Evolutionary conservation across 75 land plant genomes (phyloP), one percentile per base, ranked within the genome.

Genomic region (Cunninghamia lanceolata): DNA sequence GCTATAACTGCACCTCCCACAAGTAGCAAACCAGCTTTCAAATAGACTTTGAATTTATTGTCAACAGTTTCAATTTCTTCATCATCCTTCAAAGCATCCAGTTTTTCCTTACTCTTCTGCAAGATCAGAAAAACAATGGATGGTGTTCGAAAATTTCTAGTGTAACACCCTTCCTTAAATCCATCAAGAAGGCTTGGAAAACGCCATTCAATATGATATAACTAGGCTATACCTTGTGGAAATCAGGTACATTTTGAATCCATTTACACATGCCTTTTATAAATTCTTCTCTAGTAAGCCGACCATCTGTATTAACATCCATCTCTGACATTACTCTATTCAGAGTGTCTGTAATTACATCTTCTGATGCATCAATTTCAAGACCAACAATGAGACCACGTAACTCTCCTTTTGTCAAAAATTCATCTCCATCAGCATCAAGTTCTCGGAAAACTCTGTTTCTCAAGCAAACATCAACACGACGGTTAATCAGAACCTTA

Each of bases 311-410:
- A 16, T 84, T 52, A 21, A 89, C 88, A 86, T 95, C 96, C 71
- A 95, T 93, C n/a, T 95, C 96, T 28, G 40, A 59, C 91, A 95
- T 84, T 82, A 93, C 75, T 85, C 85, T 91, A 16, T 82, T 45
- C 47, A 92, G 89, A 83, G 91, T 93, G 10, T 90, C 88, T 82
- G 86, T 88, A 30, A 87, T 59, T 54, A n/a, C n/a, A n/a, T n/a
- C n/a, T n/a, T n/a, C n/a, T n/a, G n/a, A n/a, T n/a, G n/a, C n/a
- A n/a, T n/a, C n/a, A n/a, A n/a, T n/a, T n/a, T n/a, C n/a, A n/a
- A n/a, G n/a, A n/a, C n/a, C n/a, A n/a, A n/a, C n/a, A n/a, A n/a
- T n/a, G n/a, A n/a, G n/a, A n/a, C n/a, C n/a, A n/a, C n/a, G n/a
- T n/a, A n/a, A n/a, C n/a, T n/a, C n/a, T n/a, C n/a, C n/a, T n/a